Base-by-base conservation (phyloP, 352 stramenopile genomes). In the Pythium rhizo-oryzae region DNA sequence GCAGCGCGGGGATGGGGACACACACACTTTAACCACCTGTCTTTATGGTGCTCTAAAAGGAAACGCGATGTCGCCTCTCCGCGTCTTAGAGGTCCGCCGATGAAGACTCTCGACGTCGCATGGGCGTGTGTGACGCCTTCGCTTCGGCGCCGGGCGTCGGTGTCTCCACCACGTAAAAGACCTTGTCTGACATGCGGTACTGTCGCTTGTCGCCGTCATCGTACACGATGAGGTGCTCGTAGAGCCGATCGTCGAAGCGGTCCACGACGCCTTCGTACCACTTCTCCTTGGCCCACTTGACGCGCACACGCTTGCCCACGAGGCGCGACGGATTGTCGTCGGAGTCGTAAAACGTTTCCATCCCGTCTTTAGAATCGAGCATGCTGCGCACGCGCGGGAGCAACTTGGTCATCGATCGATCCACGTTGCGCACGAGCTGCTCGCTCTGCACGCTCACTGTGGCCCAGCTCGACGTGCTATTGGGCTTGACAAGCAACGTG, bases 211-310 rank as follows among this genome's bases (percentile, higher is more conserved):
- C 89, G 51, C 89, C 89, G 44, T 96, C 89, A 65, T 96, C 87
- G 65, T 96, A 96, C 43, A 81, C 73, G 28, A 96, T 85, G 41
- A 87, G 81, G 64, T 96, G 89, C 54, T 96, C 86, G 70, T 92
- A 94, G 47, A 82, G 85, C 11, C 76, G 74, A 41, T 93, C 84
- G 60, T 96, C 82, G 65, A 95, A 96, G 33, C 78, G 74, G 62
- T 92, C 74, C 13, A 96, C 87, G 33, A 56, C 61, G 15, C 89
- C 89, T 74, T 93, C 84, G 56, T 96, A 96, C 87, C 87, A 96
- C 65, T 96, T 94, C 62, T 96, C 87, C 50, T 94, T 93, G 23
- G 87, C 87, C 89, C 89, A 96, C 63, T 96, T 96, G 19, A 96
- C 89, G 30, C 84, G 82, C 47, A 96, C 85, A 8, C 86, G 87